A percentile compares a stretch with the other conserved stretches of the same genome.
Evolutionary conservation across 2,329 filamentous ascomycete genomes (phyloP).

Genomic region (Penicillium olsonii): DNA sequence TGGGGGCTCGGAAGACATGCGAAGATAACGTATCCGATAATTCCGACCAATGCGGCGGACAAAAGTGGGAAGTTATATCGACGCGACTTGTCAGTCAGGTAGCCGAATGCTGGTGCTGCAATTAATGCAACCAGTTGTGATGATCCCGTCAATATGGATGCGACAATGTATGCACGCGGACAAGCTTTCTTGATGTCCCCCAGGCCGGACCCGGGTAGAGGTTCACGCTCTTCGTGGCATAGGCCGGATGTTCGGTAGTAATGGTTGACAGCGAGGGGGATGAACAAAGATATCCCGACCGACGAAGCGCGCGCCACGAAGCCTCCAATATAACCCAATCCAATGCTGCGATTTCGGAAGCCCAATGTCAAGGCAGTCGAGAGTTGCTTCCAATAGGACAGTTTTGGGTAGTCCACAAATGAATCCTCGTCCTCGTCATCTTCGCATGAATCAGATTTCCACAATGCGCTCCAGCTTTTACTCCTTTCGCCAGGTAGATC

Average conservation of each 20-base stretch:
- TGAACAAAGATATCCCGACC: constrained; percentile 91
- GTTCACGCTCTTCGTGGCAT: constrained; percentile 58
- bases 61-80: constrained; percentile 74
- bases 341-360: constrained; percentile 74
- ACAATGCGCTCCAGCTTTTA: constrained; percentile 68
- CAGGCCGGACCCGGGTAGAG: constrained; percentile 30
- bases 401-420: background rate
- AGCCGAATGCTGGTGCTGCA: constrained; percentile 84
- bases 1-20: constrained; percentile 77
- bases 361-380: constrained; percentile 68
- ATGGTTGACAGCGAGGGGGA: constrained; percentile 88
- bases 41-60: constrained; percentile 69
- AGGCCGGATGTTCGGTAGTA: constrained; percentile 82
- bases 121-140: constrained; percentile 85
- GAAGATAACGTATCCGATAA: constrained; percentile 76
- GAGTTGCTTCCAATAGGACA: constrained; percentile 56
- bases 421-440: constrained; percentile 9
- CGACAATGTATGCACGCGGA: constrained; percentile 80
- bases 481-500: constrained; percentile 69
- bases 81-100: constrained; percentile 68
- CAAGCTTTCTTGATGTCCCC: constrained; percentile 81
- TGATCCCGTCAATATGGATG: constrained; percentile 82
- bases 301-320: constrained; percentile 94
- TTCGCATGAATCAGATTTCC: constrained; percentile 14
- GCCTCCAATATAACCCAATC: constrained; percentile 85